Percentiles rank a stretch among this genome's conserved stretches.
These are phyloP conservation scores for Lactarius sp. DNA, from an alignment of 768 basidiomycete genomes.

Conservation along the genomic window DNA sequence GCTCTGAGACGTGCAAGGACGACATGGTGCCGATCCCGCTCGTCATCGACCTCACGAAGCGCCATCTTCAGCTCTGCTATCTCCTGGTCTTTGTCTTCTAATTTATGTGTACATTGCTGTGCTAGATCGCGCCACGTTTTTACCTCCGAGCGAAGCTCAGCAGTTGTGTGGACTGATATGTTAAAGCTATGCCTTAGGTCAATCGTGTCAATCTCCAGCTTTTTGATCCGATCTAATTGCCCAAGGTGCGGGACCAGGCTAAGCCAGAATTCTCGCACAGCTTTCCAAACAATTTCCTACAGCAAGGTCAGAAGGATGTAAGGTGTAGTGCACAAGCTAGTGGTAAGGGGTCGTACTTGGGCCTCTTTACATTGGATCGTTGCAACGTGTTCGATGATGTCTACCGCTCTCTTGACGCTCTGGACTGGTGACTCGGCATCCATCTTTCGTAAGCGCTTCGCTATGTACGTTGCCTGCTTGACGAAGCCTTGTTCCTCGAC, in stretches of 20 bases:
- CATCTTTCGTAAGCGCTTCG: constrained; percentile 5
- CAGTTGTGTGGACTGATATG: background rate
- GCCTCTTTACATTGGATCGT: constrained; percentile 12
- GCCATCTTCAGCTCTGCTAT: background rate
- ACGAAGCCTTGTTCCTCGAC: constrained; percentile 8
- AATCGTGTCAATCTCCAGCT: background rate
- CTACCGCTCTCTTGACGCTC: constrained; percentile 11
- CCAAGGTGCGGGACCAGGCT: background rate
- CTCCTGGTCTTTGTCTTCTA: background rate
- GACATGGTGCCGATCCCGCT: background rate
- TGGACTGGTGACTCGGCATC: background rate
- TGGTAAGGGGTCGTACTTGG: constrained; percentile 1
- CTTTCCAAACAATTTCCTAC: constrained; percentile 18
- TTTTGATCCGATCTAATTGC: background rate
- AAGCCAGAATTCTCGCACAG: constrained; percentile 19
- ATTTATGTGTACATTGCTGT: background rate
- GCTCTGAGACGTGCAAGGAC: constrained; percentile 12
- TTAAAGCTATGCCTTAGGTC: background rate
- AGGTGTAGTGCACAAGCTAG: background rate
- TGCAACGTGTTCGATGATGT: constrained; percentile 13
- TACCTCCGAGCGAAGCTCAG: background rate
- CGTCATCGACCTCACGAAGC: background rate
- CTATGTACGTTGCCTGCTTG: constrained; percentile 15
- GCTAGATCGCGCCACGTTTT: background rate
- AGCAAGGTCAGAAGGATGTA: background rate